Base-by-base conservation (phyloP, 2,329 filamentous ascomycete genomes). In the Dactylonectria estremocensis region DNA sequence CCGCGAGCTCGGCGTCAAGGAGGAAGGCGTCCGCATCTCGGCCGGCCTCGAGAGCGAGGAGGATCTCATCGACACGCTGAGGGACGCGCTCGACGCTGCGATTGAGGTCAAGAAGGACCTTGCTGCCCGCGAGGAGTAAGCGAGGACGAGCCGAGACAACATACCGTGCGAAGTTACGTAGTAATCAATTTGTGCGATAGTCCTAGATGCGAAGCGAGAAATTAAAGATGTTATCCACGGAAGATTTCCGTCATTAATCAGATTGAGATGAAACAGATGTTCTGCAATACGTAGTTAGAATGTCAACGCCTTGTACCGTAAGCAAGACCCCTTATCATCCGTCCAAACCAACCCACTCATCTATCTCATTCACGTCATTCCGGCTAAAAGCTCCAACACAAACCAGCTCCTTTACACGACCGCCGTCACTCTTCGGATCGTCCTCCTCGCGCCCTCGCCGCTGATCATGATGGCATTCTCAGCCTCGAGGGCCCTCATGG, bases 401-500 rank as follows among this genome's bases (percentile, higher is more conserved):
- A 24, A 28, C 50, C 40, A 46, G 54, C 37, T 43, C 37, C 40
- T 49, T 62, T 63, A 76, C 18, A 59, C 68, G 58, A 74, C 63
- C 6, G 68, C 64, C 50, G 87, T 93, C 50, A 97, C 89, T 75
- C 95, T 90, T 77, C 95, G 90, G 57, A 99, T 91, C 71, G 84
- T 93, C 83, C 91, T 93, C 81, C 95, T 90, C 18, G 92, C 88
- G 4, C 96, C 96, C 75, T 98, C 95, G 0, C 96, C 96, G 37
- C 88, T 86, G 18, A 98, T 86, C 81, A 93, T 93, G 64, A 98
- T 87, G 35, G 89, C 84, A 0, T 95, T 96, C 83, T 98, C 96
- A 70, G 92, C 89, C 85, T 99, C 95, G 66, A 98, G 83, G 11
- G 87, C 85, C 70, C 92, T 87, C 79, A 98, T 88, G 13, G 91